Conservation (phyloP, 2,329 filamentous ascomycete species). For the Davidsoniella eucalypti region DNA sequence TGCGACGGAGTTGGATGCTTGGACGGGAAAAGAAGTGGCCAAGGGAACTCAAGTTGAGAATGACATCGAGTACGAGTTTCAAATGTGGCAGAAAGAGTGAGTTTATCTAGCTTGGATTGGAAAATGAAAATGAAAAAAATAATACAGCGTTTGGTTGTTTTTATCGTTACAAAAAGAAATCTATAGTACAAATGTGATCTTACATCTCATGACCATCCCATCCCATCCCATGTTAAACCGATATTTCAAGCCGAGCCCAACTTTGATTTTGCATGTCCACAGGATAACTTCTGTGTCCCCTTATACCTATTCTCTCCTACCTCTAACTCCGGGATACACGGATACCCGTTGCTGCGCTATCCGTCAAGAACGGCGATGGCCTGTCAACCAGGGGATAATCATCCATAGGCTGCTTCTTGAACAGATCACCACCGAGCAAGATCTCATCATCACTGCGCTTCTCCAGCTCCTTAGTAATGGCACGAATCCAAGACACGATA, state of each 20-base stretch:
- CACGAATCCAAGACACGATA: slow-evolving; percentile 40
- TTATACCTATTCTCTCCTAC: background rate
- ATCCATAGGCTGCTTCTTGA: slow-evolving; percentile 22
- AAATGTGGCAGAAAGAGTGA: slow-evolving; percentile 51
- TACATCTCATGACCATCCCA: slow-evolving; percentile 2
- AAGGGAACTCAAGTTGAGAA: slow-evolving; percentile 44
- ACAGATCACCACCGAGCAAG: slow-evolving; percentile 24
- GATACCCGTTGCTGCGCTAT: slow-evolving; percentile 9
- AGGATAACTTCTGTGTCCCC: background rate
- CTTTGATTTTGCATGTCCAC: too few species aligned
- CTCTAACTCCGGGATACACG: background rate
- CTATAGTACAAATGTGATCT: slow-evolving; percentile 6
- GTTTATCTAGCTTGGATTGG: background rate
- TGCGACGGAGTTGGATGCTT: slow-evolving; percentile 39
- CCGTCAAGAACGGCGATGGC: slow-evolving; percentile 6
- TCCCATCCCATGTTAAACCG: too few species aligned
- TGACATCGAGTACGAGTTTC: slow-evolving; percentile 50
- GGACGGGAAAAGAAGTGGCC: slow-evolving; percentile 47
- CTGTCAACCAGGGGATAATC: slow-evolving; percentile 11
- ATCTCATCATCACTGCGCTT: slow-evolving; percentile 30
- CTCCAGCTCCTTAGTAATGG: slow-evolving; percentile 31
- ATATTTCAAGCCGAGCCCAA: too few species aligned
- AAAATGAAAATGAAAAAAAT: background rate
- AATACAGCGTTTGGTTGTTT: background rate
- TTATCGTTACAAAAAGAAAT: background rate